Base-by-base conservation (phyloP, 371 early-diverging fungal genomes). In the Mortierella sp. region DNA sequence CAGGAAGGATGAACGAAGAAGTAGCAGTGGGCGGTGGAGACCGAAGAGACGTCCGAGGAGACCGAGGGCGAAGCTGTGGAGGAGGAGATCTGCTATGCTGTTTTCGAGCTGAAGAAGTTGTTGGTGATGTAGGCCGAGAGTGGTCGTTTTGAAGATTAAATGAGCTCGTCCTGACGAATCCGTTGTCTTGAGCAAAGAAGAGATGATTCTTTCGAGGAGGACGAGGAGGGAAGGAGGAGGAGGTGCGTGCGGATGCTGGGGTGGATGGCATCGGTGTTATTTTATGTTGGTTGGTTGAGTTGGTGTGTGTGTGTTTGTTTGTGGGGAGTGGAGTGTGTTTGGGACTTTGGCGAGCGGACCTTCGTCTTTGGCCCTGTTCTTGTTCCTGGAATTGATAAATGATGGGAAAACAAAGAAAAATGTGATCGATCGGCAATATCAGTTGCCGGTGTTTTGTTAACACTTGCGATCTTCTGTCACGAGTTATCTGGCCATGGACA, bases 1-100 rank as follows among this genome's bases (percentile, higher is more conserved):
- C 83, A 16, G 83, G 80, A 21, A 83, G 70, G 32, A 83, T 74
- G 29, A 68, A 71, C 3, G 27, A 58, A 32, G 63, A 71, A 24
- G 41, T 74, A 10, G 48, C 38, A 56, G 27, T 56, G 16, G 54
- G 44, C 3, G 77, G 48, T 46, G 71, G 38, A 49, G 35, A 63
- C 35, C 32, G 63, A 63, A 32, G 63, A 60, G 60, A 32, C 12
- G 60, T 32, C 63, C 63, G 44, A n/a, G 49, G 65, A 12, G 38
- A 75, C 14, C 46, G 68, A 68, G 43, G 68, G 43, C 41, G 44
- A 75, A 32, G 75, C 27, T 38, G 29, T 10, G 56, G 54, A 38
- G 55, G 56, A 16, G 60, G 43, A 18, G 63, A 60, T 6, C 21
- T 74, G 74, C 32, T 55, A 58, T 43, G 56, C 74, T 68, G 68